phyloP scores from a whole-genome alignment of 192 early-diverging fungal species.

The Blastocladiella britannica region DNA sequence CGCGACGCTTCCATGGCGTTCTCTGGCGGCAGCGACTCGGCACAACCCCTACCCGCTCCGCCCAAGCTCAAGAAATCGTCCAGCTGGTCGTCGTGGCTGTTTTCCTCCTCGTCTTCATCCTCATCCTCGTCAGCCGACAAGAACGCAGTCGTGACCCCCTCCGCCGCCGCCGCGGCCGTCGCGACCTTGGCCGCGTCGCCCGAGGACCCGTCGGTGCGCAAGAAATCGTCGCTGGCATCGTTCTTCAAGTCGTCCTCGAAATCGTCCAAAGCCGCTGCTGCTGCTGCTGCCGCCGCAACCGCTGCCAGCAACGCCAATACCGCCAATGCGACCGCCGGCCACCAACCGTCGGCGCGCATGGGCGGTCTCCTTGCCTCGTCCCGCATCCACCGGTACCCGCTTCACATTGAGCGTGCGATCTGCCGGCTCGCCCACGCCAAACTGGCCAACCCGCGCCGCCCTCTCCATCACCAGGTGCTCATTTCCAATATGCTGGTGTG shows the following conservation, averaged over 20 bases:
- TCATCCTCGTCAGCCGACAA: neutral
- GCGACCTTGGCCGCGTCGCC: neutral
- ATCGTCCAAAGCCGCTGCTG: no score
- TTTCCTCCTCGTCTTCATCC: neutral
- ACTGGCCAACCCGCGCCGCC: conserved; percentile 50
- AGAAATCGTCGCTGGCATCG: neutral
- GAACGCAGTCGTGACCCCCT: neutral
- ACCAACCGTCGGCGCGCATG: no score
- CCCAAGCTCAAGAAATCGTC: neutral
- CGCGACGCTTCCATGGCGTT: no score
- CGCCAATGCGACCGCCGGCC: no score
- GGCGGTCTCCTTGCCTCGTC: no score
- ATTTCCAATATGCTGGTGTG: conserved; percentile 67
- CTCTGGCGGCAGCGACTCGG: no score
- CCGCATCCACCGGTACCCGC: conserved; percentile 35
- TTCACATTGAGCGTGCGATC: conserved; percentile 56
- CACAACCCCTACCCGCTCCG: no score
- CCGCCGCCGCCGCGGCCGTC: neutral
- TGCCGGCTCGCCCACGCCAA: conserved; percentile 53
- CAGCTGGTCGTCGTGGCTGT: neutral
- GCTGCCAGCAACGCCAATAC: no score
- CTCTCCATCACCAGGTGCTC: conserved; percentile 48
- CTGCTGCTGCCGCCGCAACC: no score
- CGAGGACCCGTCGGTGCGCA: neutral
- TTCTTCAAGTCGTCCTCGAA: neutral